phyloP scores from a whole-genome alignment of 2,329 filamentous ascomycete species.

The Fusarium marasasianum region DNA sequence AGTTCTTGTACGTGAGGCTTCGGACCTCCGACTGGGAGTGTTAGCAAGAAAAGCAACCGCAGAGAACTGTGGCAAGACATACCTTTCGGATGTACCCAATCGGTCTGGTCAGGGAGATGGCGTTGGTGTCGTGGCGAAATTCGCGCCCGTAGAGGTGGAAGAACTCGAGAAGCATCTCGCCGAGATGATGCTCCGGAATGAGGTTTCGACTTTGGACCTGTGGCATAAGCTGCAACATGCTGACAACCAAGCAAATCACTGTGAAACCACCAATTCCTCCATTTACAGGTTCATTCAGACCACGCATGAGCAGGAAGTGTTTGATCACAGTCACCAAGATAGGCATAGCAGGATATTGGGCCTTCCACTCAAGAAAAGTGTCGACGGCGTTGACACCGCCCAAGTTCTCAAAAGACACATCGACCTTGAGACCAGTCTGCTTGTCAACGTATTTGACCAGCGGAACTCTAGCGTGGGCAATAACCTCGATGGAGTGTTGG shows the following conservation, averaged over 20 bases:
- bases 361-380: constrained; percentile 84
- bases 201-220: constrained; percentile 70
- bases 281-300: constrained; percentile 88
- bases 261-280: constrained; percentile 95
- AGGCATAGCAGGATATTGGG: constrained; percentile 83
- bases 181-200: constrained; percentile 73
- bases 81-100: constrained; percentile 79
- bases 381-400: constrained; percentile 82
- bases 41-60: not conserved
- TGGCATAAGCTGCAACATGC: constrained; percentile 84
- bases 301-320: constrained; percentile 89
- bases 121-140: constrained; percentile 75
- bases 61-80: constrained; percentile 37
- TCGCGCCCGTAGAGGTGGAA: constrained; percentile 87
- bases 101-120: constrained; percentile 80
- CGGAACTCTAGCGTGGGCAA: constrained; percentile 83
- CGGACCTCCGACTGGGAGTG: constrained; percentile 53
- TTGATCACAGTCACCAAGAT: constrained; percentile 89
- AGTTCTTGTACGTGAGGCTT: constrained; percentile 65
- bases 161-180: constrained; percentile 85
- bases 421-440: constrained; percentile 81
- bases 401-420: constrained; percentile 93
- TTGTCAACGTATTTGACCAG: constrained; percentile 90
- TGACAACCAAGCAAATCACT: constrained; percentile 91
- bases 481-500: constrained; percentile 69